These are phyloP conservation scores for Herpetomonas muscarum DNA, from an alignment of 208 protist species.

Conservation along the genomic window DNA sequence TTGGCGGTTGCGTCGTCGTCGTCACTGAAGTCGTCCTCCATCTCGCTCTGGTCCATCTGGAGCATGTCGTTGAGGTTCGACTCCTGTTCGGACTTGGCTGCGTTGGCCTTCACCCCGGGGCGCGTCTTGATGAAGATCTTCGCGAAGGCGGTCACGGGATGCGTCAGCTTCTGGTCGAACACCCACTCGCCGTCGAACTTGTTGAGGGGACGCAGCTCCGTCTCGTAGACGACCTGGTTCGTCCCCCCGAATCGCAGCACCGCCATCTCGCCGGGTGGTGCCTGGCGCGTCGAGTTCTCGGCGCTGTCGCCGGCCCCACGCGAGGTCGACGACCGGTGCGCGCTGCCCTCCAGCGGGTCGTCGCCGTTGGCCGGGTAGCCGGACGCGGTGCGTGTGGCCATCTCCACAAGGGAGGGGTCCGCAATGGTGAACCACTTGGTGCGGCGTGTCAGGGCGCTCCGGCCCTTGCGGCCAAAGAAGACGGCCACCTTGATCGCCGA, in stretches of 20 bases:
- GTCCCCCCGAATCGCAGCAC: slow-evolving; percentile 36
- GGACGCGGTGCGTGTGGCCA: slow-evolving; percentile 15
- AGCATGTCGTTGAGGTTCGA: slow-evolving; percentile 42
- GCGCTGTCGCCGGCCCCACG: neutral
- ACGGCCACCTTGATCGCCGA: slow-evolving; percentile 19
- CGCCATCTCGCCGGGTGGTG: slow-evolving; percentile 24
- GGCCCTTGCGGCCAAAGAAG: slow-evolving; percentile 35
- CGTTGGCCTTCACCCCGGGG: slow-evolving; percentile 10
- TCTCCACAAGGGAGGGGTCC: slow-evolving; percentile 17
- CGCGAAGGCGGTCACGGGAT: slow-evolving; percentile 31
- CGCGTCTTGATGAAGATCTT: slow-evolving; percentile 22
- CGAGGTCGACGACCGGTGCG: slow-evolving; percentile 2
- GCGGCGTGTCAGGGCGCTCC: slow-evolving; percentile 26
- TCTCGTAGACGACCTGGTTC: slow-evolving; percentile 38
- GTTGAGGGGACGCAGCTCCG: slow-evolving; percentile 36
- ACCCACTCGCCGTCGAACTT: slow-evolving; percentile 42
- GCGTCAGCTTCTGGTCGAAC: slow-evolving; percentile 33
- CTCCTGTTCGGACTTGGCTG: slow-evolving; percentile 29
- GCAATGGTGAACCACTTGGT: slow-evolving; percentile 52
- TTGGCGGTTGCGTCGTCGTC: slow-evolving; percentile 10
- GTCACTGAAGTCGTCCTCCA: slow-evolving; percentile 23
- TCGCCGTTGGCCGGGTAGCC: slow-evolving; percentile 8
- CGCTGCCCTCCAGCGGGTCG: neutral
- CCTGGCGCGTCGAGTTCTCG: slow-evolving; percentile 9
- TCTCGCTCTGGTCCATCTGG: slow-evolving; percentile 27